These are phyloP conservation scores for Noccaea bulbosa DNA, from an alignment of 345 rosid species.

Conservation along the genomic window DNA sequence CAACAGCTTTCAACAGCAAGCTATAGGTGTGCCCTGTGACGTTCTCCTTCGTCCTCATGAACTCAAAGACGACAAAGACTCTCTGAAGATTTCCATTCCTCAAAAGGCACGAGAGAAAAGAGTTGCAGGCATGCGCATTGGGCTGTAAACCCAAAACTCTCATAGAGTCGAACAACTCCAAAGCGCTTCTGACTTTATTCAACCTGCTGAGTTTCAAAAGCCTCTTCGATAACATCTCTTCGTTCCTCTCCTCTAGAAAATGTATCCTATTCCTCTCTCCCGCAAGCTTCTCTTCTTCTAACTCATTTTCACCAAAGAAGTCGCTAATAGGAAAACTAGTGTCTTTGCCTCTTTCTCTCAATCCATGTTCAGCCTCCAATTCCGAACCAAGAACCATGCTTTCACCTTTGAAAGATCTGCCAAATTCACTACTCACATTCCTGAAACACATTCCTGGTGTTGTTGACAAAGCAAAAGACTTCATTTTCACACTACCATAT, in stretches of 20 bases:
- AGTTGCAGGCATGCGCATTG: conserved; percentile 64
- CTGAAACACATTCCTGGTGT: conserved; percentile 5
- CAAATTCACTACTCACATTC: conserved; percentile 17
- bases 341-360: conserved; percentile 32
- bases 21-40: conserved; percentile 68
- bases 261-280: conserved; percentile 43
- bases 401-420: conserved; percentile 1
- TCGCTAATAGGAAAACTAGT: conserved; percentile 37
- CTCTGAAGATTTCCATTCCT: conserved; percentile 53
- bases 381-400: conserved; percentile 17
- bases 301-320: conserved; percentile 14
- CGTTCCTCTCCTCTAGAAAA: conserved; percentile 71
- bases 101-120: conserved; percentile 68
- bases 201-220: conserved; percentile 73
- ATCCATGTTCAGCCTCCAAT: background rate
- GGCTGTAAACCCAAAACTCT: conserved; percentile 53
- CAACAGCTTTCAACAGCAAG: conserved; percentile 67
- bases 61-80: conserved; percentile 60
- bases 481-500: background rate
- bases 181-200: conserved; percentile 70
- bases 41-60: conserved; percentile 53
- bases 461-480: conserved; percentile 4
- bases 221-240: conserved; percentile 64
- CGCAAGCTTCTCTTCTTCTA: conserved; percentile 26
- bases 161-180: conserved; percentile 68